Conservation (phyloP, 2,329 filamentous ascomycete species). For the Shiraia sp. region DNA sequence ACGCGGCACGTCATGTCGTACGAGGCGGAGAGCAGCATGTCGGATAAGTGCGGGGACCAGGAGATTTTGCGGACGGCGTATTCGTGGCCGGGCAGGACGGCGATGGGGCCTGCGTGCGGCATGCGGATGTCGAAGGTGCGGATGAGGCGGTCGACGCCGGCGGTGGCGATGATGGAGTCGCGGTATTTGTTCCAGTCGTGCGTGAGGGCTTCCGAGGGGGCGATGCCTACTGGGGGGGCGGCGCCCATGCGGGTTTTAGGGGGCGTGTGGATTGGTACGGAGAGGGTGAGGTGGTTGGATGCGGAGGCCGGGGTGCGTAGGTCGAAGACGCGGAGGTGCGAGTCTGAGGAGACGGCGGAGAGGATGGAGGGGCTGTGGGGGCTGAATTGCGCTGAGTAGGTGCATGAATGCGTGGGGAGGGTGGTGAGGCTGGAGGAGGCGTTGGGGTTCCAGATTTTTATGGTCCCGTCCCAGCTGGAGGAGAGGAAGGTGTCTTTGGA, state of each 20-base stretch:
- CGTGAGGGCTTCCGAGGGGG: conserved; percentile 83
- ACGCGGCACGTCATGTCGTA: conserved; percentile 98
- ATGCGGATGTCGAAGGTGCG: conserved; percentile 89
- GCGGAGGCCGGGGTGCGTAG: conserved; percentile 83
- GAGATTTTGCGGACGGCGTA: conserved; percentile 85
- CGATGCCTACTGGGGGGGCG: conserved; percentile 46
- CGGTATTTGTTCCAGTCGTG: conserved; percentile 99
- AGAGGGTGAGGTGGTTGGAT: conserved; percentile 81
- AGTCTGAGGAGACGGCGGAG: conserved; percentile 87
- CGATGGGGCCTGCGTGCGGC: conserved; percentile 70
- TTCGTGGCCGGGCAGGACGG: conserved; percentile 80
- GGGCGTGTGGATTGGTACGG: conserved; percentile 80
- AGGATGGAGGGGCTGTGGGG: conserved; percentile 85
- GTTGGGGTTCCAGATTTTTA: conserved; percentile 93
- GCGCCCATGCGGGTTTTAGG: conserved; percentile 56
- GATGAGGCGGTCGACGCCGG: conserved; percentile 83
- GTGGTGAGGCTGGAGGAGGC: conserved; percentile 76
- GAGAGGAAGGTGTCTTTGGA: conserved; percentile 90
- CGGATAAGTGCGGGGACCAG: conserved; percentile 93
- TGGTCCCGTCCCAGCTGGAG: conserved; percentile 92
- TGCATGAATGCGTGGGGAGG: conserved; percentile 88
- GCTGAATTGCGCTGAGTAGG: conserved; percentile 89
- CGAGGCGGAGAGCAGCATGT: conserved; percentile 83
- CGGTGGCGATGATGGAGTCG: conserved; percentile 80
- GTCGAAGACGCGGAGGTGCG: conserved; percentile 87